These are phyloP conservation scores for Sclerotinia spermophila DNA, from an alignment of 2,329 filamentous ascomycete genomes.

Conservation along the genomic window DNA sequence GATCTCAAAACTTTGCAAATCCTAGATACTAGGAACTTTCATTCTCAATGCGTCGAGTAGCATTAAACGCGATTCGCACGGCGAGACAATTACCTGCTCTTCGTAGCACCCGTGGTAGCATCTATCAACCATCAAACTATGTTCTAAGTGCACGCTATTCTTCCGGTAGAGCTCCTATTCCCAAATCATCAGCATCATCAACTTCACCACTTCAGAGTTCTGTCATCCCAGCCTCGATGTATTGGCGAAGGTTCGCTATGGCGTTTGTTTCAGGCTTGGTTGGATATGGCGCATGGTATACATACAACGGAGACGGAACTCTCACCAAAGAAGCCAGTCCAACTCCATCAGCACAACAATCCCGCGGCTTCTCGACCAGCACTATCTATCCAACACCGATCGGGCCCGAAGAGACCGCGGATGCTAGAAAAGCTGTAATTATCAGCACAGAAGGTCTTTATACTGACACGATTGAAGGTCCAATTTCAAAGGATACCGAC, in stretches of 20 bases:
- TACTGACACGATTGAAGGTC: constrained; percentile 79
- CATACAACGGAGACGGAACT: constrained; percentile 49
- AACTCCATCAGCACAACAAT: constrained; percentile 32
- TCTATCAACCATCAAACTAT: constrained; percentile 41
- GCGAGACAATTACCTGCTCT: constrained; percentile 61
- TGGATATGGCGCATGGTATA: constrained; percentile 74
- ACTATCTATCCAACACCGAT: constrained; percentile 26
- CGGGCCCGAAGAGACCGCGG: constrained; percentile 26
- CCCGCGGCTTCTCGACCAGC: constrained; percentile 28
- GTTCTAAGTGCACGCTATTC: constrained; percentile 46
- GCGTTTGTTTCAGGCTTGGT: constrained; percentile 65
- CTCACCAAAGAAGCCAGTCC: constrained; percentile 10
- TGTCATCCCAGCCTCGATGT: constrained; percentile 57
- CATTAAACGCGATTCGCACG: constrained; percentile 64
- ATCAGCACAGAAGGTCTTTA: constrained; percentile 89
- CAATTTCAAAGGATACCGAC: constrained; percentile 83
- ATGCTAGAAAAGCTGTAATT: constrained; percentile 67
- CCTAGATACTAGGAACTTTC: constrained; percentile 10
- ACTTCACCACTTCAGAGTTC: constrained; percentile 28
- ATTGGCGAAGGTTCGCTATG: constrained; percentile 63
- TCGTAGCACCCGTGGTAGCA: constrained; percentile 48
- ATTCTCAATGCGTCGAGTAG: constrained; percentile 70
- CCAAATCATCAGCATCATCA: constrained; percentile 22
- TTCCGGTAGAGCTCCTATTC: constrained; percentile 32
- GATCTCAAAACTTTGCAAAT: background rate